Conservation (phyloP, 306 rosid species). For the Phaseolus lunatus region DNA sequence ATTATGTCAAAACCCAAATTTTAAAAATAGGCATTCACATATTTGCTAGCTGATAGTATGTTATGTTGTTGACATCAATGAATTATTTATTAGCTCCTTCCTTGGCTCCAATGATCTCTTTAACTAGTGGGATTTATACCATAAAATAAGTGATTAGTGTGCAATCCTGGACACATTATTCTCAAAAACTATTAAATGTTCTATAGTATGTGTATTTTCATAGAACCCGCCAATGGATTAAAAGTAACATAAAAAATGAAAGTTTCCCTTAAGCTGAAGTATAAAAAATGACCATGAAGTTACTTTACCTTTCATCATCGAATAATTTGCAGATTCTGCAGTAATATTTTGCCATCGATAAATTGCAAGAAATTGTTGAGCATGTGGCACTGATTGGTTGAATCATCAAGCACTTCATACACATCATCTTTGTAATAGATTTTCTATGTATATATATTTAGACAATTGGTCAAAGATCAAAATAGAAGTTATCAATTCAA, state of each 20-base stretch:
- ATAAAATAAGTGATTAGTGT: slow-evolving; percentile 2
- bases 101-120: slow-evolving; percentile 30
- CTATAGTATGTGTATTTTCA: slow-evolving; percentile 19
- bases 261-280: background rate
- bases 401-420: slow-evolving; percentile 89
- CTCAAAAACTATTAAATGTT: slow-evolving; percentile 11
- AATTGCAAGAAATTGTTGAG: slow-evolving; percentile 70
- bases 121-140: background rate
- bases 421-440: slow-evolving; percentile 87
- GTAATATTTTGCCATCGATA: slow-evolving; percentile 86
- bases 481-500: slow-evolving; percentile 10
- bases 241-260: slow-evolving; percentile 16
- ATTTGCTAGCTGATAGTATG: background rate
- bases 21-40: background rate
- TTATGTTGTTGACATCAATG: slow-evolving; percentile 2
- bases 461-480: slow-evolving; percentile 41
- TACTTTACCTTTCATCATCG: slow-evolving; percentile 79
- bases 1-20: background rate
- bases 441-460: slow-evolving; percentile 69
- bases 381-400: slow-evolving; percentile 78
- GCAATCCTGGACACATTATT: slow-evolving; percentile 17
- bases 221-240: slow-evolving; percentile 2
- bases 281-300: slow-evolving; percentile 41
- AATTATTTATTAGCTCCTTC: slow-evolving; percentile 6
- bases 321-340: slow-evolving; percentile 90